Percentiles rank a stretch among this genome's conserved stretches.
Conservation (phyloP, 2,329 filamentous ascomycete genomes). For the Epichloe amarillans region DNA sequence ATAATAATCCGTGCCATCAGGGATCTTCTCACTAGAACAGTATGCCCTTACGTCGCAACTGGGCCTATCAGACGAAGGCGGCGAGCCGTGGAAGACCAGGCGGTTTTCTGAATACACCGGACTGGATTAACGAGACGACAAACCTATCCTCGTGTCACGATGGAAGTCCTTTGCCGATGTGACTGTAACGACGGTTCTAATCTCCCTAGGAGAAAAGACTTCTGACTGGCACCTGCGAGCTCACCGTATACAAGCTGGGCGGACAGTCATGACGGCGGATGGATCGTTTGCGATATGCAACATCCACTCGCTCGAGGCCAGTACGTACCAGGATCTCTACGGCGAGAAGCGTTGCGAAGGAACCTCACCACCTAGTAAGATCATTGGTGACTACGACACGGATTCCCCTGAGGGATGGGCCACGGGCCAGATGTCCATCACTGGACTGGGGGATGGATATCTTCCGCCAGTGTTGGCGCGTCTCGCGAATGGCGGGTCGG, state of each 20-base stretch:
- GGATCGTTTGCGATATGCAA: conserved; percentile 60
- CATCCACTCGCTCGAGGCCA: conserved; percentile 33
- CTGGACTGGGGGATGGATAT: conserved; percentile 22
- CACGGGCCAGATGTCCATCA: conserved; percentile 21
- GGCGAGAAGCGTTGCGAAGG: conserved; percentile 32
- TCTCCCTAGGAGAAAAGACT: conserved; percentile 43
- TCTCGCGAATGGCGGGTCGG: background rate
- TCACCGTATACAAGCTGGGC: conserved; percentile 46
- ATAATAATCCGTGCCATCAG: conserved; percentile 68
- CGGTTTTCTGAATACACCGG: conserved; percentile 50
- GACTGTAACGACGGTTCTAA: conserved; percentile 39
- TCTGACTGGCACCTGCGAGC: conserved; percentile 59
- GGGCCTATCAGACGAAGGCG: conserved; percentile 45
- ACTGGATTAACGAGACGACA: conserved; percentile 40
- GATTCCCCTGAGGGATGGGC: conserved; percentile 40
- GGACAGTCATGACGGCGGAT: conserved; percentile 58
- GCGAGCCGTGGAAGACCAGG: conserved; percentile 69
- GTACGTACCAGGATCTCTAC: conserved; percentile 32
- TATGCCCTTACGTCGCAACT: conserved; percentile 40
- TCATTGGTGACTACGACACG: conserved; percentile 49
- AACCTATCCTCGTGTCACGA: background rate
- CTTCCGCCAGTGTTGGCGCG: background rate
- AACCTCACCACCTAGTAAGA: conserved; percentile 37
- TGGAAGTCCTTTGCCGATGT: background rate
- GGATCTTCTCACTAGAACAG: conserved; percentile 49